Evolutionary conservation across 208 protist species (phyloP).

Genomic region (Lotmaria passim): DNA sequence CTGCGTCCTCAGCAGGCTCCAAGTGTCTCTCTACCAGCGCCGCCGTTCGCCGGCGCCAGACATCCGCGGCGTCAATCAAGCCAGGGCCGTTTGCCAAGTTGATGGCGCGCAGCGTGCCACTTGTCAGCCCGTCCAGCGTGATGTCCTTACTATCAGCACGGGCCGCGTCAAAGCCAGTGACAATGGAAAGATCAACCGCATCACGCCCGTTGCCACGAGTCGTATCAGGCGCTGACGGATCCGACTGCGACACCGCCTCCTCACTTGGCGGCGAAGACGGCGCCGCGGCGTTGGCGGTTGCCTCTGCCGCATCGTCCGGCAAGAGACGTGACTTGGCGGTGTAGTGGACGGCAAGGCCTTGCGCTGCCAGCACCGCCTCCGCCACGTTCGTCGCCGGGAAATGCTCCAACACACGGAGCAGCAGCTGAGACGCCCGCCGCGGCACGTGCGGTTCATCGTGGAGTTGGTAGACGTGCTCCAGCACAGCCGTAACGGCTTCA

Average conservation of each 20-base stretch:
- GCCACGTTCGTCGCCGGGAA: constrained; percentile 68
- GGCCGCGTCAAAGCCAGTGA: constrained; percentile 28
- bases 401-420: constrained; percentile 56
- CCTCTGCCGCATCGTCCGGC: constrained; percentile 2
- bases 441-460: constrained; percentile 39
- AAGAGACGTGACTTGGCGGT: constrained; percentile 52
- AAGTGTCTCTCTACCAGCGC: constrained; percentile 36
- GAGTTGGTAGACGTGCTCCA: constrained; percentile 55
- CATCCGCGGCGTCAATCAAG: constrained; percentile 49
- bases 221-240: constrained; percentile 1
- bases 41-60: constrained; percentile 59
- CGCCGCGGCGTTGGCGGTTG: not conserved
- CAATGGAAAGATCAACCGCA: constrained; percentile 10
- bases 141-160: constrained; percentile 4
- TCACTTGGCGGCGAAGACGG: not conserved
- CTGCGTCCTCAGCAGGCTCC: constrained; percentile 28
- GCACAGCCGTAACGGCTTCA: constrained; percentile 19
- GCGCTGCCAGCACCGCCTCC: constrained; percentile 76
- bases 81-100: constrained; percentile 60
- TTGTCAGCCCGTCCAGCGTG: constrained; percentile 36
- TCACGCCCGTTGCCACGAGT: not conserved
- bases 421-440: constrained; percentile 39
- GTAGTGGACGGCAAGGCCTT: constrained; percentile 73
- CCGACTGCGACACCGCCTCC: not conserved
- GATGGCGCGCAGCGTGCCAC: not conserved